Percentiles rank a stretch among this genome's conserved stretches.
These are phyloP conservation scores for Sophora flavescens DNA, from an alignment of 306 rosid species.

Conservation along the genomic window DNA sequence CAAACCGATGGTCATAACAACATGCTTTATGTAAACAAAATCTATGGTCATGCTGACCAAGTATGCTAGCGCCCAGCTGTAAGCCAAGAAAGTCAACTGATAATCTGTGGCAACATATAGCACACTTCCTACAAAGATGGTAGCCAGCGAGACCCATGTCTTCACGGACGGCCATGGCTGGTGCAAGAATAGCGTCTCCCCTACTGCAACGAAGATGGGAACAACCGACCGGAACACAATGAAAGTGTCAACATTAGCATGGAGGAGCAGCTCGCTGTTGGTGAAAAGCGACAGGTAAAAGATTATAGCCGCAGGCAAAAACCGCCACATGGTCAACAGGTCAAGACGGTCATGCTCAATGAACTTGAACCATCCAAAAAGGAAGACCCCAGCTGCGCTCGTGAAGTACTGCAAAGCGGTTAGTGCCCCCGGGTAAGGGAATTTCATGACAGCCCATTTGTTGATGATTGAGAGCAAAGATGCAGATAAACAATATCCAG, in stretches of 20 bases:
- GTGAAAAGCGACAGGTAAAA: slow-evolving; percentile 89
- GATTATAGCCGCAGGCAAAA: slow-evolving; percentile 79
- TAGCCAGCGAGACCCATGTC: slow-evolving; percentile 78
- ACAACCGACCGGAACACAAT: slow-evolving; percentile 82
- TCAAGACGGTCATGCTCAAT: slow-evolving; percentile 69
- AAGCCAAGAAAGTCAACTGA: slow-evolving; percentile 82
- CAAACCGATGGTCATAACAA: slow-evolving; percentile 75
- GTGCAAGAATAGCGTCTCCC: slow-evolving; percentile 81
- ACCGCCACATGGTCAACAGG: slow-evolving; percentile 78
- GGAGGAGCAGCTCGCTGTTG: slow-evolving; percentile 84
- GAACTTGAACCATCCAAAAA: slow-evolving; percentile 65
- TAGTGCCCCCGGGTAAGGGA: slow-evolving; percentile 91
- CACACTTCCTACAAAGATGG: slow-evolving; percentile 80
- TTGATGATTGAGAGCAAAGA: slow-evolving; percentile 88
- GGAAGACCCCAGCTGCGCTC: slow-evolving; percentile 68
- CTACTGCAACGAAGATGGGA: slow-evolving; percentile 84
- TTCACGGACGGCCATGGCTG: slow-evolving; percentile 78
- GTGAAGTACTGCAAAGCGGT: slow-evolving; percentile 90
- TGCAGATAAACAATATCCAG: slow-evolving; percentile 89
- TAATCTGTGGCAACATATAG: slow-evolving; percentile 80
- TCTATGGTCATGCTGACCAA: slow-evolving; percentile 84
- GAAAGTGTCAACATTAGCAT: slow-evolving; percentile 91
- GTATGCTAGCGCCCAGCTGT: slow-evolving; percentile 81
- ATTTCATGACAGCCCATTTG: slow-evolving; percentile 94
- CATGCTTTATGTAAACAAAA: slow-evolving; percentile 89